Evolutionary conservation across 208 protist species (phyloP).

Genomic region (Leishmania amazonensis): DNA sequence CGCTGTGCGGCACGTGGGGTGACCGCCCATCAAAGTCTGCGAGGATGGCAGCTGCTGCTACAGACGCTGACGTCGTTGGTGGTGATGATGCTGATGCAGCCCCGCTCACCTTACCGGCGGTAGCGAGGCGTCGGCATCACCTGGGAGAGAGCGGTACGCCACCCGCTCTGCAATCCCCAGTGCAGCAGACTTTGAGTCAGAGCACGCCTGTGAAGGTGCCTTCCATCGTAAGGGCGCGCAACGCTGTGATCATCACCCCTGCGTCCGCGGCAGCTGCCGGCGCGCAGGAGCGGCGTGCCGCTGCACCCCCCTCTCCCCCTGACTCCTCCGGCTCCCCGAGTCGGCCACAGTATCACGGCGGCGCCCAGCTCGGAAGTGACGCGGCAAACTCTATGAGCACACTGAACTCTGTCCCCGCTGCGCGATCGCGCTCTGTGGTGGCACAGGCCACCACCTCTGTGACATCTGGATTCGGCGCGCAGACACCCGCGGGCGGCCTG

Average conservation of each 20-base stretch:
- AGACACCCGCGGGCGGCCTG: neutral
- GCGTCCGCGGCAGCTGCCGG: neutral
- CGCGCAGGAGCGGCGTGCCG: neutral
- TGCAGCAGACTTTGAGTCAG: neutral
- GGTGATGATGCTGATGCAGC: neutral
- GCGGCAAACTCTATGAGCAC: neutral
- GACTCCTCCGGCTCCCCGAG: neutral
- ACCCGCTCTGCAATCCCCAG: neutral
- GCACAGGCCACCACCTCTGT: neutral
- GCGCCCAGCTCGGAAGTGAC: neutral
- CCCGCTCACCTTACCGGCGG: neutral
- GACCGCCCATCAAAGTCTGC: neutral
- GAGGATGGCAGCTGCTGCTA: neutral
- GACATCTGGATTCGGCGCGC: neutral
- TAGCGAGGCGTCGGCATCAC: neutral
- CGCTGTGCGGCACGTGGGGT: neutral
- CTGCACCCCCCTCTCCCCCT: neutral
- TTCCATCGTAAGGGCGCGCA: neutral
- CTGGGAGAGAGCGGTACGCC: neutral
- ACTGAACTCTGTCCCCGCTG: neutral
- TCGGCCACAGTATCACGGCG: neutral
- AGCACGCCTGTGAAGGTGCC: neutral
- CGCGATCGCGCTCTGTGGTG: neutral
- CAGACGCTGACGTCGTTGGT: neutral
- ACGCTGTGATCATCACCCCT: neutral